These are phyloP conservation scores for Knufia petricola DNA, from an alignment of 2,329 filamentous ascomycete genomes.

Conservation along the genomic window DNA sequence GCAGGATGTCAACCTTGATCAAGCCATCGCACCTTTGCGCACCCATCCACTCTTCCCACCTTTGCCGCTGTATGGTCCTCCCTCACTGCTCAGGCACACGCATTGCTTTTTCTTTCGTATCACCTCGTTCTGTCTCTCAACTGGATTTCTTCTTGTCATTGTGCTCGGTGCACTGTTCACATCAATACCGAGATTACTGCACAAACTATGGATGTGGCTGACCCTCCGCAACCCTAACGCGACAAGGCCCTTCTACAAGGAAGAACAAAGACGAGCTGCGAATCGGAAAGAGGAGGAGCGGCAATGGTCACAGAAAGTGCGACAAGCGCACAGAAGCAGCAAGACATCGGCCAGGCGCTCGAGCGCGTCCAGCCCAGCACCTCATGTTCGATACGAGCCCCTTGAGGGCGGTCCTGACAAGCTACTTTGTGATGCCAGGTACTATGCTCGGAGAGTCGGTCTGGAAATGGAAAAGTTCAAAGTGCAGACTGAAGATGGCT, in stretches of 20 bases:
- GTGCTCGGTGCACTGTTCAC: constrained; percentile 65
- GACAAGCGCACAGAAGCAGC: constrained; percentile 27
- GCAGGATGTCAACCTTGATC: constrained; percentile 18
- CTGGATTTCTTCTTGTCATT: constrained; percentile 66
- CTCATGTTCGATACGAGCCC: constrained; percentile 49
- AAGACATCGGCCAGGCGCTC: constrained; percentile 25
- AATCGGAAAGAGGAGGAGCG: constrained; percentile 49
- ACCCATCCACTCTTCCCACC: constrained; percentile 79
- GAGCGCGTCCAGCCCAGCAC: neutral
- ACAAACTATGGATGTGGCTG: constrained; percentile 43
- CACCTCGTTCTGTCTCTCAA: constrained; percentile 64
- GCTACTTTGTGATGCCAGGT: constrained; percentile 66
- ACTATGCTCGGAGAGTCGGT: constrained; percentile 81
- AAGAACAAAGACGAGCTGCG: constrained; percentile 55
- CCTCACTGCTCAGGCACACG: constrained; percentile 52
- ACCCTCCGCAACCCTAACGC: constrained; percentile 52
- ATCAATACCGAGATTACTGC: constrained; percentile 47
- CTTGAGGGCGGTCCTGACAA: constrained; percentile 73
- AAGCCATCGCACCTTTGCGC: constrained; percentile 50
- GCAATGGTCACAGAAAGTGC: constrained; percentile 49
- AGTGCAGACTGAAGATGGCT: constrained; percentile 89
- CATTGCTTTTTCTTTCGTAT: constrained; percentile 57
- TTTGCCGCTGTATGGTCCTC: constrained; percentile 69
- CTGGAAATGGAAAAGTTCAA: constrained; percentile 74
- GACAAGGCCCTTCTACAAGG: constrained; percentile 58